phyloP scores from a whole-genome alignment of 1,284 basidiomycete species.

The Crocinoboletus sp. region DNA sequence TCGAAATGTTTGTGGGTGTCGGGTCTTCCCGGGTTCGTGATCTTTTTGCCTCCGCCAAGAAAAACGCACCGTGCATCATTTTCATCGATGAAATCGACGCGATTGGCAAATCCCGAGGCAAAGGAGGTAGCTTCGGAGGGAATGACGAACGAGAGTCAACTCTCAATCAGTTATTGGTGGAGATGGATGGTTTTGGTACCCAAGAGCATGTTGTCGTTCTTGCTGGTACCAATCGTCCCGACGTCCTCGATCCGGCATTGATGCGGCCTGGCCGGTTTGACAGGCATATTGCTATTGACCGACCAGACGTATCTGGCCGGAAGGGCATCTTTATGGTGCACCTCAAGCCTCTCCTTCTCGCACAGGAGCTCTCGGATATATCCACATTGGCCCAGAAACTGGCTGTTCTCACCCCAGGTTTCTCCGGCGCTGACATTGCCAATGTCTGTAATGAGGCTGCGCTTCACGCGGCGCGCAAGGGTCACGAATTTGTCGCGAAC shows the following conservation, averaged over 20 bases:
- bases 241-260: slow-evolving; percentile 92
- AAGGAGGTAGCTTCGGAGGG: slow-evolving; percentile 86
- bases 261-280: slow-evolving; percentile 99
- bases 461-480: slow-evolving; percentile 87
- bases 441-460: slow-evolving; percentile 99
- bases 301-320: slow-evolving; percentile 92
- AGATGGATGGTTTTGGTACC: slow-evolving; percentile 99
- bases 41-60: slow-evolving; percentile 96
- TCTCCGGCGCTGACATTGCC: slow-evolving; percentile 98
- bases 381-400: slow-evolving; percentile 84
- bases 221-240: slow-evolving; percentile 95
- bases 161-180: slow-evolving; percentile 95
- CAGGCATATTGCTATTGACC: slow-evolving; percentile 93
- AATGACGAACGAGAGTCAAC: slow-evolving; percentile 99
- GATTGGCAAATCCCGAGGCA: slow-evolving; percentile 94
- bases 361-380: slow-evolving; percentile 53
- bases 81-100: slow-evolving; percentile 99
- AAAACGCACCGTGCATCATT: slow-evolving; percentile 97
- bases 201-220: slow-evolving; percentile 96
- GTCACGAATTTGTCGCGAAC: slow-evolving; percentile 77
- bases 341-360: slow-evolving; percentile 78
- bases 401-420: slow-evolving; percentile 94
- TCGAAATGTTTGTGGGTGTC: slow-evolving; percentile 99
- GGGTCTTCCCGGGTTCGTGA: slow-evolving; percentile 97
- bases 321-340: slow-evolving; percentile 96